Evolutionary conservation across 768 basidiomycete species (phyloP).

Genomic region (Inosperma sp.): DNA sequence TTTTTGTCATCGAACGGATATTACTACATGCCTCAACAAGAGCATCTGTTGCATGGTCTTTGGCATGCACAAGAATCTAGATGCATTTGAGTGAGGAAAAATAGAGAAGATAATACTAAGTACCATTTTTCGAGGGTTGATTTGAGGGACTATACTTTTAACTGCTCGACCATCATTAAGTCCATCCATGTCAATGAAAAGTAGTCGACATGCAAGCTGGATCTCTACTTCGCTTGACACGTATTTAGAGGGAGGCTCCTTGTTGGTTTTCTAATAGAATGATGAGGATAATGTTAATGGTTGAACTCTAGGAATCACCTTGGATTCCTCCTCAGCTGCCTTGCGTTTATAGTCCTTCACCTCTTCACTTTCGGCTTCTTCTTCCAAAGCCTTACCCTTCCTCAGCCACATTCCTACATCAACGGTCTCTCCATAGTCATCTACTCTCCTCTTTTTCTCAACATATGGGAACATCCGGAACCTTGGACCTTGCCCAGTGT

Average conservation of each 20-base stretch:
- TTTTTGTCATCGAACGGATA: constrained; percentile 87
- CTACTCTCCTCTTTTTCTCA: constrained; percentile 87
- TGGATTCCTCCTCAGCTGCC: constrained; percentile 70
- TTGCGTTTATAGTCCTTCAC: constrained; percentile 63
- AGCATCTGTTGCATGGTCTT: constrained; percentile 57
- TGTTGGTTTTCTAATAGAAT: constrained; percentile 53
- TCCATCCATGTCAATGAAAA: constrained; percentile 96
- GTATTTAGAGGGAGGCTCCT: constrained; percentile 90
- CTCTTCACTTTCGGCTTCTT: constrained; percentile 83
- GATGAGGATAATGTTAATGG: no score
- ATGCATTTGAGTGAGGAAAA: constrained; percentile 4
- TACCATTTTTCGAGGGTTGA: constrained; percentile 95
- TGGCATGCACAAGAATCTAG: constrained; percentile 87
- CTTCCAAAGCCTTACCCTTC: constrained; percentile 86
- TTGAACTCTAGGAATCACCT: constrained; percentile 62
- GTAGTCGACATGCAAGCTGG: constrained; percentile 77
- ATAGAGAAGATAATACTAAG: constrained; percentile 15
- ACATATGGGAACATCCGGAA: constrained; percentile 98
- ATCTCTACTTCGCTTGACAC: constrained; percentile 71
- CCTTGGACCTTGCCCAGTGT: constrained; percentile 64
- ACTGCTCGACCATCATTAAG: constrained; percentile 94
- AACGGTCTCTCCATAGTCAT: constrained; percentile 92
- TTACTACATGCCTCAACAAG: constrained; percentile 79
- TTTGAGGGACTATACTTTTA: constrained; percentile 93
- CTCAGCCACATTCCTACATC: constrained; percentile 96